Conservation (phyloP, 169 alveolate genomes). For the Eimeria maxima region DNA sequence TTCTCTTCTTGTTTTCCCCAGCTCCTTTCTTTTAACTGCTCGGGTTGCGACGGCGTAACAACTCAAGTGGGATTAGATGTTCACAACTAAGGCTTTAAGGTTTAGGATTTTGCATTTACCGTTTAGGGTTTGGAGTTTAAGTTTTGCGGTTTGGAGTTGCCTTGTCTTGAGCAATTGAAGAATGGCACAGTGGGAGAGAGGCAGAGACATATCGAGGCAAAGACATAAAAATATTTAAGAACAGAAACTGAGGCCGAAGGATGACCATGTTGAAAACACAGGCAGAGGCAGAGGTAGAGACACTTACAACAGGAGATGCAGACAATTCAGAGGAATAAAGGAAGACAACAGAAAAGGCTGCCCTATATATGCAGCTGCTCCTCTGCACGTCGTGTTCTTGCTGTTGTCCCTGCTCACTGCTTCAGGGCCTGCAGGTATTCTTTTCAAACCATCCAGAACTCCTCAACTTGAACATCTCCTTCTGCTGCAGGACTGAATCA, state of each 20-base stretch:
- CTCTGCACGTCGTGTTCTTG: neutral
- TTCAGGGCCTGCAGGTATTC: slow-evolving; percentile 52
- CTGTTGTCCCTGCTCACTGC: neutral
- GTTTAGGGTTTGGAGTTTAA: neutral
- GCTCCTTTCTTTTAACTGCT: slow-evolving; percentile 11
- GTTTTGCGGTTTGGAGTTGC: neutral
- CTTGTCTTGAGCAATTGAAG: too few relatives aligned
- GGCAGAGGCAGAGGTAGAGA: neutral
- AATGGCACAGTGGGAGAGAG: neutral
- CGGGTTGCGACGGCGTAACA: neutral
- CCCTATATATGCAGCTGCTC: neutral
- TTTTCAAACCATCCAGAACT: neutral
- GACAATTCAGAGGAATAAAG: neutral
- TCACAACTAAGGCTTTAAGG: neutral
- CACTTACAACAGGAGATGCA: neutral
- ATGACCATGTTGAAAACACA: neutral
- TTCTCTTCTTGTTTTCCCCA: slow-evolving; percentile 2
- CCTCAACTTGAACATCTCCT: neutral
- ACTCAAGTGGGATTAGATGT: neutral
- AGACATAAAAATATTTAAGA: neutral
- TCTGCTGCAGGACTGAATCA: neutral
- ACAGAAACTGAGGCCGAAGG: neutral
- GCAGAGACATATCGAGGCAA: neutral
- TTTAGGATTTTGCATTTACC: neutral
- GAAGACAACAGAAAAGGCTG: too few relatives aligned